Conservation (phyloP, 2,329 filamentous ascomycete species). For the Pseudocercospora ulei region DNA sequence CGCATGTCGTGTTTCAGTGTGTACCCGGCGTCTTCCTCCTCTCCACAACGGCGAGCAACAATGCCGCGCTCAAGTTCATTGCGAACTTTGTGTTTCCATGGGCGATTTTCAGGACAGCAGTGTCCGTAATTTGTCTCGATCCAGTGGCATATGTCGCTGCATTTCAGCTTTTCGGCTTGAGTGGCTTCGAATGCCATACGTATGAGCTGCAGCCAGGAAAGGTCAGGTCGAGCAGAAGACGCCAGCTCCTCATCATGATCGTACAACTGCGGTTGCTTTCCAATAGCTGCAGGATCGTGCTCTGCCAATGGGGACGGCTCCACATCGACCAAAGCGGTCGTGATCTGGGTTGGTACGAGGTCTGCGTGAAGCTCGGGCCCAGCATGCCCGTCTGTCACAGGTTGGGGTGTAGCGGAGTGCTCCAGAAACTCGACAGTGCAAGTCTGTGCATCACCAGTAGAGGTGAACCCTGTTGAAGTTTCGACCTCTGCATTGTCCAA, state of each 20-base stretch:
- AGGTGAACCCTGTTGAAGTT: too few relatives aligned
- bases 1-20: too few relatives aligned
- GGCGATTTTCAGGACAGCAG: constrained; percentile 2
- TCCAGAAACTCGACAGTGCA: too few relatives aligned
- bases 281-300: neutral
- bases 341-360: too few relatives aligned
- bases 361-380: too few relatives aligned
- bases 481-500: too few relatives aligned
- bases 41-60: constrained; percentile 4
- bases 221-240: neutral
- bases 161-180: constrained; percentile 1
- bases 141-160: constrained; percentile 11
- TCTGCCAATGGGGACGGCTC: too few relatives aligned
- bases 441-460: too few relatives aligned
- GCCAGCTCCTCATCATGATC: neutral
- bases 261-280: neutral
- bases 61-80: constrained; percentile 7
- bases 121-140: constrained; percentile 10
- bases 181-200: constrained; percentile 9
- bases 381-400: too few relatives aligned
- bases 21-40: constrained; percentile 5
- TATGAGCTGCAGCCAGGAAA: constrained; percentile 12
- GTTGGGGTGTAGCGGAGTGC: too few relatives aligned
- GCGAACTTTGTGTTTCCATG: constrained; percentile 9
- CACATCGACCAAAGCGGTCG: too few relatives aligned